These are phyloP conservation scores for Botryotinia calthae DNA, from an alignment of 2,329 filamentous ascomycete species.

Conservation along the genomic window DNA sequence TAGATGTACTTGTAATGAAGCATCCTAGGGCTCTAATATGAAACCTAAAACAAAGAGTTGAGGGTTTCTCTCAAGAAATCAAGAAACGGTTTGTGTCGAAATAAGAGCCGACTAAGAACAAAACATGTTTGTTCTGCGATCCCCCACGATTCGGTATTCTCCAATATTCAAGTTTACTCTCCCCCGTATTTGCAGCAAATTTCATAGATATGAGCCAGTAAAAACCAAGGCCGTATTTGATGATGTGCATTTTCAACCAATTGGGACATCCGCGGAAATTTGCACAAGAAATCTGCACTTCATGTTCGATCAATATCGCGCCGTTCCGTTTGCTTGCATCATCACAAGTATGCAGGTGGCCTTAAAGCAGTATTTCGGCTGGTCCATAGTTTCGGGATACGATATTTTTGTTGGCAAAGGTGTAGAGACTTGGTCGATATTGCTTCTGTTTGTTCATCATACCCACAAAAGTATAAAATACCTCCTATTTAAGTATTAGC, in stretches of 20 bases:
- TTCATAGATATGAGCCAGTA: neutral
- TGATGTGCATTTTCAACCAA: neutral
- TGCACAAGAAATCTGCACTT: neutral
- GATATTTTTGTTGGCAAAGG: neutral
- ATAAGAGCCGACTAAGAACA: neutral
- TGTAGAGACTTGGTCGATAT: neutral
- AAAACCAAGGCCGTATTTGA: neutral
- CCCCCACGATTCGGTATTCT: neutral
- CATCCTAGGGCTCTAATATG: neutral
- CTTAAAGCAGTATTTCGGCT: neutral
- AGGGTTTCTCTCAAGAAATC: neutral
- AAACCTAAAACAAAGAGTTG: neutral
- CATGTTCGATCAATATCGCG: neutral
- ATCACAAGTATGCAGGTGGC: neutral
- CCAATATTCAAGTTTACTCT: neutral
- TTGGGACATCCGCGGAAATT: neutral
- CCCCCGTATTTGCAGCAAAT: neutral
- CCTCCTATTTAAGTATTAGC: neutral
- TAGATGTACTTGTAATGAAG: neutral
- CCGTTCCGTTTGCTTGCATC: neutral
- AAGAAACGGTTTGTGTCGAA: neutral
- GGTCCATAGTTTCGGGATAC: slow-evolving; percentile 6
- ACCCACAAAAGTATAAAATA: neutral
- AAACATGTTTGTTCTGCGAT: neutral
- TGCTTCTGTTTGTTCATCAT: neutral